Base-by-base conservation (phyloP, 2,329 filamentous ascomycete species). In the Fusarium ambrosium region DNA sequence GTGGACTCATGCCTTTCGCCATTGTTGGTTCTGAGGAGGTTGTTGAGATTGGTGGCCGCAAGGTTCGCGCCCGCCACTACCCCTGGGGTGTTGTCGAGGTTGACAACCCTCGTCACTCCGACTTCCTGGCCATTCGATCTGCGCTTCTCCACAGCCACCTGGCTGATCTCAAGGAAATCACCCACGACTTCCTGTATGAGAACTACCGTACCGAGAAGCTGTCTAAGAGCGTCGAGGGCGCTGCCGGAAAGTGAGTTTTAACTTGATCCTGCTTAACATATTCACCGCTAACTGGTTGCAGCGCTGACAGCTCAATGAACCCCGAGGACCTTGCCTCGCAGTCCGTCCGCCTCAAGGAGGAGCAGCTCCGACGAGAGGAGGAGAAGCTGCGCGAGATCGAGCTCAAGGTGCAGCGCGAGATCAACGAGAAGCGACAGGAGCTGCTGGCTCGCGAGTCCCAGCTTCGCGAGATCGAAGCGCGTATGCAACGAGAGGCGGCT, bases 171-270 rank as follows among this genome's bases (percentile, higher is more conserved):
- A 99, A 99, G 92, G 97, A 99, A 86, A 99, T 99, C 83, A 99
- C 97, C 62, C 97, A 99, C 86, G 97, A 99, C 86, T 99, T 99
- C 92, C 89, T 99, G 76, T 99, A 99, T 87, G 97, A 99, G 85
- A 99, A 99, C 88, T 99, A 99, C 91, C 95, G 97, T 95, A 99
- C 97, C 82, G 97, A 99, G 94, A 98, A 98, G 89, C 94, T 99
- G 80, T 97, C 94, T 89, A 99, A 98, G 94, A 98, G 95, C 84
- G 97, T 99, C 79, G 95, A 98, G 83, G 94, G 94, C 84, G 94
- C 94, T 86, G 90, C 92, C 86, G 91, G 92, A 90, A 91, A 92
- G 95, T 98, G 94, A 79, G 95, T 95, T 70, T 72, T 67, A 62
- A 51, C 55, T 58, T 14, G 36, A 32, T 27, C 20, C 9, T 11